Conservation (phyloP, 768 basidiomycete genomes). For the Amanita muscaria region DNA sequence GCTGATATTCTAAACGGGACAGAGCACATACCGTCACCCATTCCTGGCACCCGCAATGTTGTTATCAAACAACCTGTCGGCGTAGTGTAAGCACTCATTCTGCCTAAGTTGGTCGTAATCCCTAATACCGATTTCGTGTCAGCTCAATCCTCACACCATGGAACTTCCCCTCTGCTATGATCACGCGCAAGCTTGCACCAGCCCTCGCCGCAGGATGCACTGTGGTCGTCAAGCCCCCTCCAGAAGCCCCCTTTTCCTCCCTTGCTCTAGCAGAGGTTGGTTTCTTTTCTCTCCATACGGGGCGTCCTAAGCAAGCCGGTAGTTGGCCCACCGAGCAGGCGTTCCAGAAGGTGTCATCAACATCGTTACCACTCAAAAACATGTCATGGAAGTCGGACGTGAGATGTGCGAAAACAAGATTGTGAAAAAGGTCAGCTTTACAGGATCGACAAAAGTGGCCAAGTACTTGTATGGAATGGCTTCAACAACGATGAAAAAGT, state of each 20-base stretch:
- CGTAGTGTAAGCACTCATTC: slow-evolving; percentile 21
- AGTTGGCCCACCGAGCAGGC: slow-evolving; percentile 86
- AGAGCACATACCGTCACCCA: slow-evolving; percentile 79
- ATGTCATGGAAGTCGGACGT: slow-evolving; percentile 80
- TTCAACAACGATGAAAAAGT: slow-evolving; percentile 79
- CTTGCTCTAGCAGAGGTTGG: slow-evolving; percentile 84
- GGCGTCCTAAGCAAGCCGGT: not conserved
- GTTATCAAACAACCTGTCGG: slow-evolving; percentile 92
- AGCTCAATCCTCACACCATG: slow-evolving; percentile 79
- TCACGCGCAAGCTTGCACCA: slow-evolving; percentile 81
- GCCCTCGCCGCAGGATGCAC: slow-evolving; percentile 97
- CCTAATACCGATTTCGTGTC: not conserved
- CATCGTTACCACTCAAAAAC: slow-evolving; percentile 80
- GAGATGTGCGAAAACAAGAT: slow-evolving; percentile 87
- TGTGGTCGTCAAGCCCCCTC: slow-evolving; percentile 87
- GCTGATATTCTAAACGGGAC: slow-evolving; percentile 2
- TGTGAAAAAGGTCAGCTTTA: slow-evolving; percentile 88
- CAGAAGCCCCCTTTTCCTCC: slow-evolving; percentile 90
- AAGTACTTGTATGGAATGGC: slow-evolving; percentile 68
- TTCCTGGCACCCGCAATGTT: slow-evolving; percentile 66
- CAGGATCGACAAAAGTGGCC: slow-evolving; percentile 78
- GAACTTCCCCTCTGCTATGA: slow-evolving; percentile 97
- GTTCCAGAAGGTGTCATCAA: slow-evolving; percentile 94
- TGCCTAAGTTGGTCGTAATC: no score
- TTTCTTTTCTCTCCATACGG: not conserved